phyloP scores from a whole-genome alignment of 2,329 filamentous ascomycete genomes.

The Sclerotiophoma versabilis region DNA sequence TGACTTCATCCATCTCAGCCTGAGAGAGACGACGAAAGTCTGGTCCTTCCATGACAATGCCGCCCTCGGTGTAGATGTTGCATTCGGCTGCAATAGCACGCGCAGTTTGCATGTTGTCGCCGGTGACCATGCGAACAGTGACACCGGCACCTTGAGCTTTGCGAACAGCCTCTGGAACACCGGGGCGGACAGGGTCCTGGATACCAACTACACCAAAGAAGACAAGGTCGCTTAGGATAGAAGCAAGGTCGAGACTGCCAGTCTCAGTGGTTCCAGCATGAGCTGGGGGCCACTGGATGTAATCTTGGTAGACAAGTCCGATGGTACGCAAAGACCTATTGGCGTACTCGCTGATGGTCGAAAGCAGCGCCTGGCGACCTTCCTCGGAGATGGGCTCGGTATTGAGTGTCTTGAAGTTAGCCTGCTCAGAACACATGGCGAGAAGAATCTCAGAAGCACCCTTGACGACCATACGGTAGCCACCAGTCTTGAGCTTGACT shows the following conservation, averaged over 20 bases:
- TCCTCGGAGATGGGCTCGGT: slow-evolving; percentile 23
- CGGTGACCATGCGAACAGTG: slow-evolving; percentile 94
- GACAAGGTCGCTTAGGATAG: slow-evolving; percentile 62
- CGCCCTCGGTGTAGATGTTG: slow-evolving; percentile 80
- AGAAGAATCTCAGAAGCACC: slow-evolving; percentile 66
- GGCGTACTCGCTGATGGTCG: slow-evolving; percentile 50
- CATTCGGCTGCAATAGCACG: slow-evolving; percentile 97
- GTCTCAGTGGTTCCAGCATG: slow-evolving; percentile 28
- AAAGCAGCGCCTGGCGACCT: slow-evolving; percentile 29
- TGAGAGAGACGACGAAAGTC: slow-evolving; percentile 86
- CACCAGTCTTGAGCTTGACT: slow-evolving; percentile 56
- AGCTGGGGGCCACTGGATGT: slow-evolving; percentile 44
- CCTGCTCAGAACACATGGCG: slow-evolving; percentile 47
- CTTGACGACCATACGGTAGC: slow-evolving; percentile 62
- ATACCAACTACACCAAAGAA: slow-evolving; percentile 91
- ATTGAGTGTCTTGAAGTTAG: slow-evolving; percentile 27
- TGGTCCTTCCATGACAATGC: slow-evolving; percentile 82
- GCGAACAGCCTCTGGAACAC: slow-evolving; percentile 82
- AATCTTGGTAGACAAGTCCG: slow-evolving; percentile 51
- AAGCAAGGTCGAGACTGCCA: slow-evolving; percentile 30
- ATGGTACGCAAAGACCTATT: slow-evolving; percentile 53
- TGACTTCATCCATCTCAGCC: slow-evolving; percentile 78
- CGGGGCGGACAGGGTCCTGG: slow-evolving; percentile 91
- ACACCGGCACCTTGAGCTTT: slow-evolving; percentile 92
- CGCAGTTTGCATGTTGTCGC: slow-evolving; percentile 94